Evolutionary conservation across 2,329 filamentous ascomycete species (phyloP).

Genomic region (Colletotrichum sp.): DNA sequence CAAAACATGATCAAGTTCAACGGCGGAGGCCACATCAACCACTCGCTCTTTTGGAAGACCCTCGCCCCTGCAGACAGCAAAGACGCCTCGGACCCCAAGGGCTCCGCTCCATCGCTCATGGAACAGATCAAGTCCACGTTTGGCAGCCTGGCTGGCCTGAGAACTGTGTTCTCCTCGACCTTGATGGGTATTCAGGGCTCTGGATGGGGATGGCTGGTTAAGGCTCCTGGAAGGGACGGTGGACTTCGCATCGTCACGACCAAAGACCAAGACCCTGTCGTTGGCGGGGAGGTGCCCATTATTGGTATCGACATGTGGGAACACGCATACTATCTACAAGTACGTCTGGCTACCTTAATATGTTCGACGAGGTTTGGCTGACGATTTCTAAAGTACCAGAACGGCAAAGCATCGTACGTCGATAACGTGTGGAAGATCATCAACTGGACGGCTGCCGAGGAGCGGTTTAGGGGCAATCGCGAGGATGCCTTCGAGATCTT

Average conservation of each 20-base stretch:
- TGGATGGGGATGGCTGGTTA: slow-evolving; percentile 88
- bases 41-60: slow-evolving; percentile 91
- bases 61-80: slow-evolving; percentile 65
- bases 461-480: slow-evolving; percentile 57
- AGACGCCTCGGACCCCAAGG: slow-evolving; percentile 56
- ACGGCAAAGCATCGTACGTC: slow-evolving; percentile 76
- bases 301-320: slow-evolving; percentile 92
- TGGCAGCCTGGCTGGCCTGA: slow-evolving; percentile 71
- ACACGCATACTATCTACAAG: slow-evolving; percentile 88
- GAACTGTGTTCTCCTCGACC: slow-evolving; percentile 66
- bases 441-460: slow-evolving; percentile 76
- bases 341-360: slow-evolving; percentile 32
- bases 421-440: slow-evolving; percentile 80
- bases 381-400: slow-evolving; percentile 66
- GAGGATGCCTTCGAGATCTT: slow-evolving; percentile 52
- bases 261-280: slow-evolving; percentile 83
- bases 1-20: slow-evolving; percentile 72
- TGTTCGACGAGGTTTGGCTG: not conserved
- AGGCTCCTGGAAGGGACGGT: slow-evolving; percentile 52
- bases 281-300: slow-evolving; percentile 64
- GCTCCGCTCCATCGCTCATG: slow-evolving; percentile 60
- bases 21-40: slow-evolving; percentile 92
- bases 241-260: slow-evolving; percentile 76
- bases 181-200: slow-evolving; percentile 80
- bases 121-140: slow-evolving; percentile 68